Evolutionary conservation across 83 land plant genomes (phyloP), one percentile per base, ranked within the genome.

Genomic region (Isoetes engelmannii): DNA sequence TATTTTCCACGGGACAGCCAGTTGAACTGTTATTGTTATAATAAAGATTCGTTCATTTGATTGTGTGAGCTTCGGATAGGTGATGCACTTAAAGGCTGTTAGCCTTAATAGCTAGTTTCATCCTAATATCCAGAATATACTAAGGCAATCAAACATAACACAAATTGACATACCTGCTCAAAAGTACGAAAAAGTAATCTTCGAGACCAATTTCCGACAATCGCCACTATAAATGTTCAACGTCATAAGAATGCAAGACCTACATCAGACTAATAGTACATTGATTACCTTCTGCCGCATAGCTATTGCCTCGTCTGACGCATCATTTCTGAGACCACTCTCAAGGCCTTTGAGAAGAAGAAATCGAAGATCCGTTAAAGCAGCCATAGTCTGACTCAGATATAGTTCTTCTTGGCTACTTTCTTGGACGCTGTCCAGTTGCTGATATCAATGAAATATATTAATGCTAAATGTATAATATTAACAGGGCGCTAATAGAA

Each of bases 261-360:
- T 45, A 65, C 54, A 51, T 12, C 54, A 51, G 54, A 51, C 12
- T 51, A 74, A 8, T 9, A 37, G 63, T 53, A 15, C 44, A 19
- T 13, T 4, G 58, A 12, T 19, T 49, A 88, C 96, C 89, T 90
- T 90, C 71, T 94, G 98, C 44, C 98, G 98, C 86, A 79, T 88
- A 47, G 97, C 98, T 72, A 94, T 94, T 43, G 97, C 89, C 61
- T 78, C 69, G 73, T 90, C 98, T 79, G 98, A 73, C 12, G 97
- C 98, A 84, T 94, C 98, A 82, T 94, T 94, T 54, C 97, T 74
- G 43, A 88, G 83, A 43, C 98, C 98, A 82, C 90, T 94, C 72
- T 90, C 85, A 74, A 94, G 90, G 41, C 98, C 93, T 60, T 86
- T 84, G 1, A 84, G 67, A 61, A 94, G 83, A 45, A 65, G 58